Base-by-base conservation (phyloP, 1,139 yeast species). In the Yamadazyma dendronema region DNA sequence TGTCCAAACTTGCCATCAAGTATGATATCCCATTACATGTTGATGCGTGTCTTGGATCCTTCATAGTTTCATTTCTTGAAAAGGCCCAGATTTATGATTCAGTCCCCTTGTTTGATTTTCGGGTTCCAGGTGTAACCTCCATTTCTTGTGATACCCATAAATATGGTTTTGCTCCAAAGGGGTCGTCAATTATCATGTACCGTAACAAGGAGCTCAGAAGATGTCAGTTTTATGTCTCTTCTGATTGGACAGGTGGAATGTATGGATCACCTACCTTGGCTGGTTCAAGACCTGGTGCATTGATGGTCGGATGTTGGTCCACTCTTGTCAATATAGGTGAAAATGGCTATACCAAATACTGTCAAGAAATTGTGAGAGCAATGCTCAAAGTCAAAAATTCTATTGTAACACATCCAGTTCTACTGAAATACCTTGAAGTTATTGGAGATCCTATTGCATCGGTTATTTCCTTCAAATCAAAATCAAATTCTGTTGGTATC, bases 271-370 rank as follows among this genome's bases (percentile, higher is more conserved):
- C 97, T 2, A 92, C 97, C 0, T 67, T 92, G 36, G 97, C 97
- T 0, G 98, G 98, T 0, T 87, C 96, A 8, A 78, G 97, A 47
- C 97, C 97, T 0, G 98, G 98, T 37, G 97, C 97, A 0, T 68
- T 92, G 35, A 86, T 89, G 74, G 97, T 85, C 12, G 97, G 97
- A 0, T 90, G 97, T 57, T 92, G 97, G 97, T 95, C 96, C 0
- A 89, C 97, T 0, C 65, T 92, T 69, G 63, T 90, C 35, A 72
- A 74, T 46, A 72, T 89, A 40, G 98, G 98, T 28, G 79, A 76
- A 40, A 76, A 77, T 11, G 97, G 97, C 0, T 92, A 92, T 59
- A 67, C 62, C 7, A 56, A 80, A 42, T 74, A 81, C 3, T 84
- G 96, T 47, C 62, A 60, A 39, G 79, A 77, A 13, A 90, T 92